Evolutionary conservation across 2,329 filamentous ascomycete genomes (phyloP), one percentile per base, ranked within the genome.

Genomic region (Torrubiellomyces zombiae): DNA sequence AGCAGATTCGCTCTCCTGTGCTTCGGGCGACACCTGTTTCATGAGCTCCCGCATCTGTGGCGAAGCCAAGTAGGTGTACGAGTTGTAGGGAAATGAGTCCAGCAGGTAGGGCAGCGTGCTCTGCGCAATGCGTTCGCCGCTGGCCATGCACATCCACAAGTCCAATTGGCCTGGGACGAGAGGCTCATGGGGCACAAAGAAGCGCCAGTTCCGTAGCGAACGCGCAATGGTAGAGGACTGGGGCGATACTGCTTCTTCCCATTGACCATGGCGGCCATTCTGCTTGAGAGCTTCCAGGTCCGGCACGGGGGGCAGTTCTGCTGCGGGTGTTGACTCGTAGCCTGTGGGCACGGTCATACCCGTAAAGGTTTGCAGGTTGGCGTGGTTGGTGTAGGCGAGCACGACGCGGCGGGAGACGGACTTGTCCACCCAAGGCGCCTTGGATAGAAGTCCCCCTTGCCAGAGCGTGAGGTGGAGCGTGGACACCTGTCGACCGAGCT

Each of bases 111-210:
- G 73, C 5, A 85, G 51, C 2, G 60, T 57, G 4, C 61, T 60
- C 36, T 77, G 64, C 2, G 67, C 79, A 53, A 77, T 79, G 18
- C 50, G 59, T 28, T 65, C 63, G 1, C 60, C 60, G 9, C 65
- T 67, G 2, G 56, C 47, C 26, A 78, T 60, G 14, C 66, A 60
- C 3, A 78, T 51, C 76, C 76, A 85, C 44, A 42, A 25, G 29
- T 47, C 41, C 25, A 36, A 32, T 0, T 30, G 29, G 3, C 36
- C 37, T 4, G 35, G 28, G 9, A 18, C 26, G 3, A 30, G 16
- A 4, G 32, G 36, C 0, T 19, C 4, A 3, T 38, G 40, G 1
- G 42, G 45, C 3, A 35, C 21, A 31, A 45, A 50, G 25, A 45
- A 47, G 4, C 40, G 32, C 13, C 44, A 34, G 25, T 51, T 46